phyloP scores from a whole-genome alignment of 164 flowering plant species.

The Liriodendron chinense region DNA sequence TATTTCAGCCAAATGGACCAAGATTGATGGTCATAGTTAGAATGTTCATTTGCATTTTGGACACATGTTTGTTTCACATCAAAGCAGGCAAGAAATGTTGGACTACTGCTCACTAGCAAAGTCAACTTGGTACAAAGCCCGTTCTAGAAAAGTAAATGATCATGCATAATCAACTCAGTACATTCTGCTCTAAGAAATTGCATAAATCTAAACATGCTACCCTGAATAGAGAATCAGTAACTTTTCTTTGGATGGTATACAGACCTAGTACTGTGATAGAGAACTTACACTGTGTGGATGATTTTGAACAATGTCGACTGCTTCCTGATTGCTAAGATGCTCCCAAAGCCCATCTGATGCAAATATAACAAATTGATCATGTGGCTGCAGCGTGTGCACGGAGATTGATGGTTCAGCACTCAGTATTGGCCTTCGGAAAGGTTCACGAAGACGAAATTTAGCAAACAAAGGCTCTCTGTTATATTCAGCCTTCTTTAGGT shows the following conservation, averaged over 20 bases:
- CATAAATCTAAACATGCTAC: not conserved
- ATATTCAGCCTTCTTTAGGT: constrained; percentile 70
- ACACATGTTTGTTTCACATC: not conserved
- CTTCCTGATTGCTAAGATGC: constrained; percentile 78
- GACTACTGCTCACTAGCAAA: not conserved
- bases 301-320: constrained; percentile 67
- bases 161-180: not conserved
- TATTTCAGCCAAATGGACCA: not conserved
- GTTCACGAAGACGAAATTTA: constrained; percentile 68
- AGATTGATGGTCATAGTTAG: not conserved
- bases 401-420: constrained; percentile 70
- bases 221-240: not conserved
- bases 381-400: constrained; percentile 56
- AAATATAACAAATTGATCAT: constrained; percentile 72
- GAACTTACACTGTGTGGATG: constrained; percentile 60
- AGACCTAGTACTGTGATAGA: not conserved
- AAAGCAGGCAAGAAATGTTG: not conserved
- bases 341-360: constrained; percentile 94
- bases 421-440: constrained; percentile 65
- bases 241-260: no score
- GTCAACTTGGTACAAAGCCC: not conserved
- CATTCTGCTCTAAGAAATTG: not conserved
- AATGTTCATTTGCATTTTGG: not conserved
- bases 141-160: not conserved
- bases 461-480: constrained; percentile 71